A percentile compares a stretch with the other conserved stretches of the same genome.
These are phyloP conservation scores for Vitis hybrid DNA, from an alignment of 177 flowering plant species.

Conservation along the genomic window DNA sequence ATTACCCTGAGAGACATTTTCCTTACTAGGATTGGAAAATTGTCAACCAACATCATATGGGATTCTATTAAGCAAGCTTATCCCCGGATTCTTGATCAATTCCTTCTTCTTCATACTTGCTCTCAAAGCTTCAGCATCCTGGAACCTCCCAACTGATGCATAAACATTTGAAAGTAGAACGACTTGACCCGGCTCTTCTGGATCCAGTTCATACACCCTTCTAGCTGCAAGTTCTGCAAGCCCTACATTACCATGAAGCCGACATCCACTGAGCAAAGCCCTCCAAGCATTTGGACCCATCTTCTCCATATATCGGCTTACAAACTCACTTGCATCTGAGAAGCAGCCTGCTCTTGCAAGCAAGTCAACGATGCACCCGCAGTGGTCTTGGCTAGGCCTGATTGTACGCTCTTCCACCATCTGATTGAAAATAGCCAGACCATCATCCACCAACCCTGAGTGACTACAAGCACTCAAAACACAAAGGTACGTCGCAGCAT, in stretches of 20 bases:
- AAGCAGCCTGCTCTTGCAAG: constrained; percentile 45
- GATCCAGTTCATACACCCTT: constrained; percentile 24
- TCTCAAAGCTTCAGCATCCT: constrained; percentile 42
- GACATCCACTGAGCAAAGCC: constrained; percentile 44
- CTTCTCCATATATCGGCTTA: constrained; percentile 7
- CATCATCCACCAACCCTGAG: constrained; percentile 42
- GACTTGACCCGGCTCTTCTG: constrained; percentile 26
- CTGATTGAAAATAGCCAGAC: constrained; percentile 31
- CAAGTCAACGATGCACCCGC: constrained; percentile 44
- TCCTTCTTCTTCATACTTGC: constrained; percentile 22
- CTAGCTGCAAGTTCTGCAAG: constrained; percentile 40
- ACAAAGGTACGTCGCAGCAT: constrained; percentile 31
- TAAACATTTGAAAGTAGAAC: constrained; percentile 49
- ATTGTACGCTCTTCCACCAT: constrained; percentile 34
- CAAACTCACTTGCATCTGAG: constrained; percentile 25
- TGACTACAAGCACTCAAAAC: constrained; percentile 48
- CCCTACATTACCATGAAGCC: constrained; percentile 25
- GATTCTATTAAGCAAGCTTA: constrained; percentile 20
- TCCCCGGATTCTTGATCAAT: constrained; percentile 32
- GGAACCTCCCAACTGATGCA: constrained; percentile 46
- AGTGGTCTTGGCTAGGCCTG: constrained; percentile 30
- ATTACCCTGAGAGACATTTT: no score
- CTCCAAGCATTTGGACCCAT: constrained; percentile 30
- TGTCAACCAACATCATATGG: no score
- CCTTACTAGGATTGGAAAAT: no score